Base-by-base conservation (phyloP, 177 flowering plant species). In the Vitis hybrid region DNA sequence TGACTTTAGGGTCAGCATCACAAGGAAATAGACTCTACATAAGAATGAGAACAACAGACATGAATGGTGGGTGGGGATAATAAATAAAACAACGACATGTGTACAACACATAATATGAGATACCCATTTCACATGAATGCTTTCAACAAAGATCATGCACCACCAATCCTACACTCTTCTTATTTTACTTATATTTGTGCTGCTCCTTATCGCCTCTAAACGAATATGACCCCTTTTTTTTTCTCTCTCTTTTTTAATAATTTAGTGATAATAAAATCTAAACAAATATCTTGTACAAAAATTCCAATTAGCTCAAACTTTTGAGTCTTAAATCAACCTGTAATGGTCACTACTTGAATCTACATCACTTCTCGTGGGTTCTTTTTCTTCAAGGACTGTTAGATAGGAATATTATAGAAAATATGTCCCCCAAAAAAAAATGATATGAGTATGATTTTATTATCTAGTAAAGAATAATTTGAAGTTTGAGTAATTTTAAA, bases 51-150 rank as follows among this genome's bases (percentile, higher is more conserved):
- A 68, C 73, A 68, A 4, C 24, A 38, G 53, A 53, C 52, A 69
- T 53, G 74, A 74, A 54, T 63, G 75, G 83, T 69, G 64, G 74
- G 76, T 72, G 66, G 59, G 18, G 50, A 63, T 56, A 68, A 71
- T 77, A 71, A 80, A 77, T 74, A 68, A 71, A 66, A 65, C 20
- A 62, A 65, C 49, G 69, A 75, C 74, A 65, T 52, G 20, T 70
- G 66, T 74, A 70, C 52, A 54, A 69, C 66, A 52, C 3, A 14
- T 38, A 38, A 5, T 8, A 64, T 20, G 12, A 57, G 24, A 73
- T 57, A 44, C 19, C 56, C 54, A 59, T 31, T 33, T 19, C 58
- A 47, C 67, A 64, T 62, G 63, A 67, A 57, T 74, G 71, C 72
- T 54, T 50, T 65, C 55, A 64, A 57, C 47, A 47, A 65, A 47